Evolutionary conservation across 176 grass and related monocot species (phyloP), one percentile per base, ranked within the genome.

Genomic region (Stipa capillata): DNA sequence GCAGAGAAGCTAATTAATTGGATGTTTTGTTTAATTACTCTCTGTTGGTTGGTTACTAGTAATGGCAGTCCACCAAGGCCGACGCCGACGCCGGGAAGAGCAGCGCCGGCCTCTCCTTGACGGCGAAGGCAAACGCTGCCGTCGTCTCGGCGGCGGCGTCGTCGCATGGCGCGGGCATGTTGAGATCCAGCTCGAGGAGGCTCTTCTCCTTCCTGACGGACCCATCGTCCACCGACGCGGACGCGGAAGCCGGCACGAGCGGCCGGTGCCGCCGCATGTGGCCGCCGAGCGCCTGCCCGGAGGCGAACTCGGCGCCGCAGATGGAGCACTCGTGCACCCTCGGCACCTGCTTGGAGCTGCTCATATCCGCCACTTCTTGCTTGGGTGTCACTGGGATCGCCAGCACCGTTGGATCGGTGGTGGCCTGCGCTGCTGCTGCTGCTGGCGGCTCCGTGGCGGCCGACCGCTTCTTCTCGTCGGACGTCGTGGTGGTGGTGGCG

Each of bases 201-300:
- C 72, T 91, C 78, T 79, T 89, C 86, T 89, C 82, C 89, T 97
- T 91, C 89, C 81, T 89, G 65, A 24, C 28, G 56, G 52, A n/a
- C n/a, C 50, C 51, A 34, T 11, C 77, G 58, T 74, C 78, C 9
- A 25, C 68, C 3, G 31, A 0, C 47, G 51, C 23, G 29, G 71
- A 68, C 16, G 40, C 57, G 27, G 78, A 73, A 18, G 78, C 82
- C 18, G 85, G 72, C 36, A 82, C 27, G 0, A 89, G 85, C 43
- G 94, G 94, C 16, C 95, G 85, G 87, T 97, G 95, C 21, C 91
- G 79, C 31, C 95, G 86, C 95, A 97, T 97, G 80, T 97, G 95
- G 1, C 95, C 95, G 36, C 95, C 95, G 6, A 97, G 85, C 32
- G 95, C 95, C 77, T 97, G 95, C 15, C 95, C 95, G 24, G 95